Base-by-base conservation (phyloP, 768 basidiomycete species). In the Trametes punicea region DNA sequence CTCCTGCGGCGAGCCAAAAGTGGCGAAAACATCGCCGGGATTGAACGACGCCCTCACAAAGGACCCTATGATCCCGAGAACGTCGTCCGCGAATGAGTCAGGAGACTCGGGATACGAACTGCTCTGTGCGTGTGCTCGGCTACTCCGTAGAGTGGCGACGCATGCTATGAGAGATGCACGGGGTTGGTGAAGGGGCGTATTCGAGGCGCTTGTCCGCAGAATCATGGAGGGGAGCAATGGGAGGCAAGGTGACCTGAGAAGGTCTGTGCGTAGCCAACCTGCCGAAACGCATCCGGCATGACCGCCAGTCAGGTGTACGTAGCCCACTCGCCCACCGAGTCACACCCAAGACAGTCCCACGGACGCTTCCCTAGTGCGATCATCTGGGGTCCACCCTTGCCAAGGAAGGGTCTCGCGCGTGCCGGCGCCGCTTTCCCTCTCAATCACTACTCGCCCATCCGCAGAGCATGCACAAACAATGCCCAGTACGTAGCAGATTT, bases 1-100 rank as follows among this genome's bases (percentile, higher is more conserved):
- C 72, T 75, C 69, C 78, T 77, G 80, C 80, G 82, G 82, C 70
- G 71, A 74, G 73, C 76, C 73, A 65, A 78, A 78, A 63, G 68
- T 62, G 65, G 65, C 75, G 55, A 57, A 77, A 83, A 82, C 68
- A 46, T 75, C 76, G 67, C 82, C 82, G 80, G 79, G 75, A 62
- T 63, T 76, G 76, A 73, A 74, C 72, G 68, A 46, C 56, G 60
- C 51, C 58, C 63, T 55, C 57, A 47, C 45, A 39, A 33, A 40
- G 38, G 54, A 29, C 57, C 62, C 47, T 61, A 44, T 13, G 42
- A 4, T 18, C 51, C 40, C 11, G 31, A 34, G 25, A 47, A 50
- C 59, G 57, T 51, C 11, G 44, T 64, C 67, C 66, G 60, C 60
- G 71, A 64, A 64, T 71, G 75, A 76, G 78, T 73, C 78, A 60